Evolutionary conservation across 2,329 filamentous ascomycete species (phyloP), one percentile per base, ranked within the genome.

Genomic region (Penicillium sp.): DNA sequence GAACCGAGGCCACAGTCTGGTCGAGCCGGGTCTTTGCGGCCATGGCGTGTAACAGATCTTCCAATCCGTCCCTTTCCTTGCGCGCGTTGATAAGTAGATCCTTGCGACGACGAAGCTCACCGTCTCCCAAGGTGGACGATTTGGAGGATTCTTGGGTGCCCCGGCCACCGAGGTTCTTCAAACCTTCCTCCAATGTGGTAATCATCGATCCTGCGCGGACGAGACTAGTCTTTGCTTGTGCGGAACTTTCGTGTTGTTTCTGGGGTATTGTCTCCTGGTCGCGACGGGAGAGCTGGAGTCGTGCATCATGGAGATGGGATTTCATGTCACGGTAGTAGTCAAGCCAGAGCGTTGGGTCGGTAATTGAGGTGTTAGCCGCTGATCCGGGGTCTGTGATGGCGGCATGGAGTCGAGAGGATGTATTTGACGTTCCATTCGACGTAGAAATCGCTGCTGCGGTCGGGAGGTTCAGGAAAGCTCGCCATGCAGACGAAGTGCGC

Each of bases 41-140:
- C 82, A 88, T 85, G 30, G 85, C 85, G 68, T 84, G 84, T 59
- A 88, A 73, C 30, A 89, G 78, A 64, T 82, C 82, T 66, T 89
- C 87, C 28, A 89, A 72, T 0, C 85, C 86, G 63, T 89, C 87
- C 47, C 84, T 83, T 73, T 89, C 87, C 68, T 88, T 88, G 70
- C 81, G 78, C 4, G 84, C 84, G 35, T 83, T 82, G 5, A 81
- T 80, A 12, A 89, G 73, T 58, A 89, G 75, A 67, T 89, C 87
- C 59, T 83, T 81, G 49, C 87, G 76, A 6, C 87, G 78, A 19
- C 87, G 78, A 15, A 88, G 73, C 74, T 89, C 87, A 22, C 87
- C 87, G 10, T 88, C 86, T 2, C 87, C 86, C 4, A 89, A 76
- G 10, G 22, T 62, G 81, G 76, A 50, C 81, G 75, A 73, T 86